phyloP scores from a whole-genome alignment of 1,284 basidiomycete species.

The Puccinia novopanici region DNA sequence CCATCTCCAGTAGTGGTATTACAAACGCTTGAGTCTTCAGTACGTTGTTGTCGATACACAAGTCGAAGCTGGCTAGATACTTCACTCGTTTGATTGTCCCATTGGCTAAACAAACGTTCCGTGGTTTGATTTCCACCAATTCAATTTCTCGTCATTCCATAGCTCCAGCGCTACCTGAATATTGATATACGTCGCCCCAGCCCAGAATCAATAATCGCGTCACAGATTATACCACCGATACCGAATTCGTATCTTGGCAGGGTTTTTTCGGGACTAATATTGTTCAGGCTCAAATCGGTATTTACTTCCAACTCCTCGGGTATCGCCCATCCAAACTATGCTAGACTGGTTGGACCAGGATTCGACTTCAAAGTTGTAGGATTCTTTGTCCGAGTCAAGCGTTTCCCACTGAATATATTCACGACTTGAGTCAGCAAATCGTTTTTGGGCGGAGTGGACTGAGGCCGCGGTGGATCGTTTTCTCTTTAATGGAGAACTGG shows the following conservation, averaged over 20 bases:
- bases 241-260: neutral
- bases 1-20: neutral
- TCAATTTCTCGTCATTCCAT: neutral
- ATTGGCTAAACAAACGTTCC: neutral
- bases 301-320: too few relatives aligned
- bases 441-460: too few relatives aligned
- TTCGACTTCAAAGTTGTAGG: neutral
- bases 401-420: neutral
- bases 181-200: neutral
- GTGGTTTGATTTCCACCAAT: neutral
- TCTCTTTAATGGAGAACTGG: neutral
- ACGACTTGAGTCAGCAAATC: neutral
- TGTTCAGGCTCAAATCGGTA: too few relatives aligned
- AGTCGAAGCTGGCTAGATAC: neutral
- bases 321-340: neutral
- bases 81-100: neutral
- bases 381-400: too few relatives aligned
- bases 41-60: neutral
- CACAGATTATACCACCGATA: neutral
- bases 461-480: neutral
- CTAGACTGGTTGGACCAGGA: neutral
- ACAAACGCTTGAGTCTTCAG: neutral
- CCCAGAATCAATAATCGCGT: constrained; percentile 5
- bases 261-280: neutral
- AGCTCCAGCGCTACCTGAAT: neutral